phyloP scores from a whole-genome alignment of 208 protist genomes.

The Leishmania martiniquensis region DNA sequence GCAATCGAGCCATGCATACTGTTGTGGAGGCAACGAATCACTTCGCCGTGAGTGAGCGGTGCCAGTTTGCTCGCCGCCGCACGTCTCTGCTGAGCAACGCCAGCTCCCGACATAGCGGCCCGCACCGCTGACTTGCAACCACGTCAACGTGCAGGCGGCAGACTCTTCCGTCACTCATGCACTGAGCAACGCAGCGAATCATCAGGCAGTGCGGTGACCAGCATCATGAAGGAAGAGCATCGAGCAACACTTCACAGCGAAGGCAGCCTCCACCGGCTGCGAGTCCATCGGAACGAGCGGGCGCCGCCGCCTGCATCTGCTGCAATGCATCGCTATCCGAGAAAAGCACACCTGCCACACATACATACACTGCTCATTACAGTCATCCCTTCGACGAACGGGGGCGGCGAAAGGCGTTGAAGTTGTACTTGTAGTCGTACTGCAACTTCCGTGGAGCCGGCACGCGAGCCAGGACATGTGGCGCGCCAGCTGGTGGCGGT shows the following conservation, averaged over 20 bases:
- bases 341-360: too few species aligned
- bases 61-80: too few species aligned
- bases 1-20: not conserved
- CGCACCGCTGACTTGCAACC: too few species aligned
- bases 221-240: not conserved
- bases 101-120: too few species aligned
- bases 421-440: conserved; percentile 36
- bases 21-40: too few species aligned
- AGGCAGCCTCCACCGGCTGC: not conserved
- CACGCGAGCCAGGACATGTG: not conserved
- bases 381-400: conserved; percentile 11
- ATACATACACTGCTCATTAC: not conserved
- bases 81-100: not conserved
- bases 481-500: not conserved
- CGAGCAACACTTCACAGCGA: not conserved
- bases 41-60: too few species aligned
- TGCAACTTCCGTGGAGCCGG: conserved; percentile 5
- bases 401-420: conserved; percentile 17
- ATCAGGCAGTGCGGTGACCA: too few species aligned
- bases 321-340: not conserved
- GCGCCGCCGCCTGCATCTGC: not conserved
- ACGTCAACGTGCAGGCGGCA: too few species aligned
- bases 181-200: too few species aligned
- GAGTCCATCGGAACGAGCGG: not conserved
- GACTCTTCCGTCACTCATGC: too few species aligned